Evolutionary conservation across 345 rosid genomes (phyloP), one percentile per base, ranked within the genome.

Genomic region (Ceriops tagal): DNA sequence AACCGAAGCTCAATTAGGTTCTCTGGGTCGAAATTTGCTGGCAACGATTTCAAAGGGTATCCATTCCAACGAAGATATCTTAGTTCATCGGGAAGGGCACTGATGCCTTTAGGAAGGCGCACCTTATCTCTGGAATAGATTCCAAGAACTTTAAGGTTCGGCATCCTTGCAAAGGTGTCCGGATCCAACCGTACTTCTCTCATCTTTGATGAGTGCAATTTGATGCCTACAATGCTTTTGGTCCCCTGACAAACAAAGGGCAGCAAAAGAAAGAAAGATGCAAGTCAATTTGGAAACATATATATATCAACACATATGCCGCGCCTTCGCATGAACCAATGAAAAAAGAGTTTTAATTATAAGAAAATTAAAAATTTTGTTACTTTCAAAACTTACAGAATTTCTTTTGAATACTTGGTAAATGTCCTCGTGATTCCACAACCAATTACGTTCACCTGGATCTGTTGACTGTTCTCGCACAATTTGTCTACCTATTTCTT

Each of bases 1-100:
- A 69, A 51, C 2, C 30, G 1, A 15, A 69, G 65, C 49, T 51
- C 35, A 46, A 69, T 47, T 21, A 69, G 73, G 32, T 69, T 32
- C 24, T 8, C 6, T 47, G 52, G 35, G 28, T 32, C 2, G 58
- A 52, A 61, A 49, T 69, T 61, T 46, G 51, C 11, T 20, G 66
- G 66, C 60, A 69, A 69, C 49, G 57, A 27, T 13, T 46, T 6
- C 15, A 9, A 32, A 34, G 67, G 67, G 52, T 62, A 70, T 11
- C 35, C 61, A 13, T 35, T 1, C 73, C 73, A 70, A 24, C 26
- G 3, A 16, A 70, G 61, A 61, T 53, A 51, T 18, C 53, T 34
- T 16, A 70, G 37, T 22, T 55, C 60, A 62, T 18, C 34, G 1
- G 73, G 35, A 24, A 70, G 52, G 31, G 5, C 24, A 20, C 39